Evolutionary conservation across 2,329 filamentous ascomycete species (phyloP).

Genomic region (Lithohypha guttulata): DNA sequence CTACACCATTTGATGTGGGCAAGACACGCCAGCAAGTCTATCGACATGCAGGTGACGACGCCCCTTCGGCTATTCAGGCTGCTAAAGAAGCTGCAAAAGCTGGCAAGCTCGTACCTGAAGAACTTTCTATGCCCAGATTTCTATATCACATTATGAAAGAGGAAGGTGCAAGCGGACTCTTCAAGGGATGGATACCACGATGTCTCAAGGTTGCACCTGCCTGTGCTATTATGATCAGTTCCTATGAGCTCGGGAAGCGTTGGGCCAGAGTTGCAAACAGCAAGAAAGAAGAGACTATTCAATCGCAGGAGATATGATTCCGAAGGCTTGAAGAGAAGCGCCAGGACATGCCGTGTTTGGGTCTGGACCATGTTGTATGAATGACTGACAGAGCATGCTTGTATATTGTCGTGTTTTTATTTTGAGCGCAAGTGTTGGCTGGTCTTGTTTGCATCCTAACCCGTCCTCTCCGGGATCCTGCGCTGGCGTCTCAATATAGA

Average conservation of each 20-base stretch:
- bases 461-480: no score
- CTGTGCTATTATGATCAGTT: constrained; percentile 98
- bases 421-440: no score
- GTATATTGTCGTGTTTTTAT: no score
- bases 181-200: constrained; percentile 82
- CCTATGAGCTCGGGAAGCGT: constrained; percentile 91
- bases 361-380: not conserved
- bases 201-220: constrained; percentile 91
- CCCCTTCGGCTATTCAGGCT: constrained; percentile 16
- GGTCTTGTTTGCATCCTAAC: no score
- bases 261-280: constrained; percentile 68
- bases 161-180: constrained; percentile 71
- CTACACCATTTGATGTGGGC: constrained; percentile 92
- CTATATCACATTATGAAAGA: constrained; percentile 84
- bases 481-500: no score
- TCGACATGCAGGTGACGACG: constrained; percentile 43
- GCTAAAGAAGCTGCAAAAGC: constrained; percentile 13
- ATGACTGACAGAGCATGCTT: no score
- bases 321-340: no score
- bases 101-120: constrained; percentile 48
- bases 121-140: constrained; percentile 66
- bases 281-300: constrained; percentile 27
- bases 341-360: not conserved
- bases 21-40: constrained; percentile 90
- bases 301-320: not conserved